Base-by-base conservation (phyloP, 164 flowering plant genomes). In the Hamamelis virginiana region DNA sequence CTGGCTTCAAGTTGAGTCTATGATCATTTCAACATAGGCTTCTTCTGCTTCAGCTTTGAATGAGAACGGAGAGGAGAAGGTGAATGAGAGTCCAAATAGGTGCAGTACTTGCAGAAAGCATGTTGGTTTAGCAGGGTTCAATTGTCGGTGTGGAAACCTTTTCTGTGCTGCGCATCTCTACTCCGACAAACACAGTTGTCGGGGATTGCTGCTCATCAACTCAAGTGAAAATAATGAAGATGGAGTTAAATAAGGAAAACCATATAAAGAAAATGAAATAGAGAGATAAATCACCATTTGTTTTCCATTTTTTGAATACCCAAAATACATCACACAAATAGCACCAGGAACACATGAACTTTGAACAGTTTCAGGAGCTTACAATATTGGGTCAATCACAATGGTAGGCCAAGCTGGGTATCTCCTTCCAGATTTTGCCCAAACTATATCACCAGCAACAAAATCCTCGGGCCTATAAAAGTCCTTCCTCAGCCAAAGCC, bases 361-460 rank as follows among this genome's bases (percentile, higher is more conserved):
- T 41, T 84, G 63, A 50, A 89, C 93, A 10, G 78, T 50, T 38
- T 75, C 82, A 6, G 93, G 91, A 57, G 85, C 89, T 67, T 87
- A 78, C 55, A 71, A 52, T 18, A 75, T 45, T 10, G 89, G 87
- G 71, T 87, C 82, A 63, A 89, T 85, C 53, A 89, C 91, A 57
- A 87, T 69, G 1, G 86, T 91, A 1, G 93, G 93, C 93, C 93
- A 89, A 58, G 87, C 87, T 11, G 91, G 91, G 74, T 74, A 84
- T 46, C 74, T 77, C 74, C 73, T 85, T 65, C 91, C 88, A 9
- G 88, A 83, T 59, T 80, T 81, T 0, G 84, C 93, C 93, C 93
- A 89, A n/a, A 89, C 91, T 22, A 87, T 65, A 69, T 89, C 91
- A 14, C 93, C 93, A 25, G 75, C 19, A 16, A 62, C 75, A 77